Evolutionary conservation across 2,329 filamentous ascomycete genomes (phyloP).

Genomic region (Lachnellula hyalina): DNA sequence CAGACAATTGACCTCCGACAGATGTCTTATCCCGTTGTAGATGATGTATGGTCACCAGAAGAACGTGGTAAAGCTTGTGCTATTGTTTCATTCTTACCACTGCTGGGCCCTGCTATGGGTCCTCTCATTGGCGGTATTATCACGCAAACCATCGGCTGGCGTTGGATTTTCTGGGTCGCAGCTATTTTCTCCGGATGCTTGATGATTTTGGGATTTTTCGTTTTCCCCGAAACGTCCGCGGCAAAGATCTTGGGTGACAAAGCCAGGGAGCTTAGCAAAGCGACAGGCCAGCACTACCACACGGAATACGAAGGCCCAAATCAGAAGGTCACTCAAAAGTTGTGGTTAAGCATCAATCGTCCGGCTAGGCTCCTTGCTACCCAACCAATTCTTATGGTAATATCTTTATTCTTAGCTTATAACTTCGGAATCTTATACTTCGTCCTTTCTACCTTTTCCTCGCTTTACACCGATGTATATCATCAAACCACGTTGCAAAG

Average conservation of each 20-base stretch:
- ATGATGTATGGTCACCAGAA: conserved; percentile 52
- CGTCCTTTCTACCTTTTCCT: neutral
- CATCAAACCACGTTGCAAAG: neutral
- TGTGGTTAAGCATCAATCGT: conserved; percentile 33
- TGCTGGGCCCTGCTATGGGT: conserved; percentile 53
- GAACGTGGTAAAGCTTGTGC: conserved; percentile 55
- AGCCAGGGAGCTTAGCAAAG: conserved; percentile 43
- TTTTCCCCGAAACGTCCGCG: conserved; percentile 54
- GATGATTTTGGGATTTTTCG: conserved; percentile 40
- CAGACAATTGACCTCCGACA: neutral
- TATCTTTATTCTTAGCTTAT: neutral
- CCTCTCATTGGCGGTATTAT: conserved; percentile 35
- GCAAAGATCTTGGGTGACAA: conserved; percentile 49
- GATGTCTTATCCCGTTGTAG: conserved; percentile 37
- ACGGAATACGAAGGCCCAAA: neutral
- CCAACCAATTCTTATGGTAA: neutral
- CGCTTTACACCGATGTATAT: neutral
- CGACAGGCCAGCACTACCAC: conserved; percentile 36
- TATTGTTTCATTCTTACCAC: conserved; percentile 54
- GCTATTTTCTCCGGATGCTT: conserved; percentile 49
- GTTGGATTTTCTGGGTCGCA: conserved; percentile 8
- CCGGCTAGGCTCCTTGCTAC: conserved; percentile 28
- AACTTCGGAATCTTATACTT: neutral
- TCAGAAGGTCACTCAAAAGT: conserved; percentile 23
- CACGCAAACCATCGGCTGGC: conserved; percentile 30